These are phyloP conservation scores for Rachicladosporium sp. DNA, from an alignment of 2,329 filamentous ascomycete species.

Conservation along the genomic window DNA sequence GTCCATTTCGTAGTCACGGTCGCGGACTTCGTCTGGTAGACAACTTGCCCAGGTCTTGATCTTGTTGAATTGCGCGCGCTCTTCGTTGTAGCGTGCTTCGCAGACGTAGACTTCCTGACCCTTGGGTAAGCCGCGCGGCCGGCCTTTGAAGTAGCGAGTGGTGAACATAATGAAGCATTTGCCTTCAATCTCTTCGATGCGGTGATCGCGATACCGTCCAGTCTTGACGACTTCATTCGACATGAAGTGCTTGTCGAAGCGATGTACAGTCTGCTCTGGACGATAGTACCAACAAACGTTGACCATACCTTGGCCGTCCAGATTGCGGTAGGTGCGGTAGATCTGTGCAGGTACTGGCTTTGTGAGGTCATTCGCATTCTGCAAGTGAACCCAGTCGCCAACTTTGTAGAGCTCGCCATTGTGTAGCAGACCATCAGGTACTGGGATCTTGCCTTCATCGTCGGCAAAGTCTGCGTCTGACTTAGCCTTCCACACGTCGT, in stretches of 20 bases:
- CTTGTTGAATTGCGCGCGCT: constrained; percentile 83
- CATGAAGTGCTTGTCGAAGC: constrained; percentile 86
- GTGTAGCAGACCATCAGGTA: constrained; percentile 67
- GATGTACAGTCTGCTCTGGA: constrained; percentile 94
- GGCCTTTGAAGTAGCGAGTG: constrained; percentile 81
- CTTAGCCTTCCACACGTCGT: constrained; percentile 72
- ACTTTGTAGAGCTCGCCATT: constrained; percentile 82
- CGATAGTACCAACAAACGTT: constrained; percentile 99
- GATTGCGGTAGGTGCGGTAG: constrained; percentile 87
- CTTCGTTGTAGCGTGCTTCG: constrained; percentile 92
- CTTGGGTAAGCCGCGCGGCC: constrained; percentile 66
- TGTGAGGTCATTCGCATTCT: constrained; percentile 86
- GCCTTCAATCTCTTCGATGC: constrained; percentile 83
- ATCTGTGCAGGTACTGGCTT: constrained; percentile 96
- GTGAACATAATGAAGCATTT: constrained; percentile 98
- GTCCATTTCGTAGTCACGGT: constrained; percentile 94
- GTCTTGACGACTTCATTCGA: constrained; percentile 96
- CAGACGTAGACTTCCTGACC: constrained; percentile 93
- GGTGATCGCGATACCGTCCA: constrained; percentile 87
- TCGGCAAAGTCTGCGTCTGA: constrained; percentile 83
- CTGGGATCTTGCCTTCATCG: constrained; percentile 76
- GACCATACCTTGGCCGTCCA: constrained; percentile 75
- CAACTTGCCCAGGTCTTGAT: constrained; percentile 99
- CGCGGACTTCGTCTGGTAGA: constrained; percentile 86
- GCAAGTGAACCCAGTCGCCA: constrained; percentile 91